Evolutionary conservation across 2,329 filamentous ascomycete genomes (phyloP).

Genomic region (Calonectria honghensis): DNA sequence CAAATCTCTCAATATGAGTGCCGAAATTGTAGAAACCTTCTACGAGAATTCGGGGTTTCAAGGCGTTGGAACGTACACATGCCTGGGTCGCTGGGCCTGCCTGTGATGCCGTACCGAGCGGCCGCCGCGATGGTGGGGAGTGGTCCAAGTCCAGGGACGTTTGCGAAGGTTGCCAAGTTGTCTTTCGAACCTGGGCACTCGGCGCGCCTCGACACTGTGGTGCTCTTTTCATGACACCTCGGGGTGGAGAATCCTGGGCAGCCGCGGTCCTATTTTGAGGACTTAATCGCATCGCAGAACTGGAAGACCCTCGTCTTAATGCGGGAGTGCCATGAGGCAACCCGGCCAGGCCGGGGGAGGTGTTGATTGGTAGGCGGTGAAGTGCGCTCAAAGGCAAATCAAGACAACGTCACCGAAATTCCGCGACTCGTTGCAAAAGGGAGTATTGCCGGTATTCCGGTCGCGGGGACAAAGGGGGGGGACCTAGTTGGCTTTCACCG

Average conservation of each 20-base stretch:
- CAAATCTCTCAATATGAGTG: conserved; percentile 9
- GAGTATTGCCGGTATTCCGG: neutral
- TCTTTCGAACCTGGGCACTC: neutral
- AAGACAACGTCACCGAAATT: neutral
- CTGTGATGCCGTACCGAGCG: neutral
- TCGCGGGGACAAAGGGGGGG: neutral
- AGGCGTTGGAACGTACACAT: neutral
- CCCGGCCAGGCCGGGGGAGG: conserved; percentile 1
- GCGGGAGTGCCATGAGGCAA: neutral
- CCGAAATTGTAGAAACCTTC: conserved; percentile 26
- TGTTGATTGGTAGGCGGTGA: conserved; percentile 1
- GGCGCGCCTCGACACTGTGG: neutral
- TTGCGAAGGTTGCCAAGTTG: neutral
- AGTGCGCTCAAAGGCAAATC: neutral
- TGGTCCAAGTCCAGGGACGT: neutral
- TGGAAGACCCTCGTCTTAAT: neutral
- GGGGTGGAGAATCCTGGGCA: neutral
- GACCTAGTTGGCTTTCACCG: neutral
- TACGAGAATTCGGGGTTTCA: neutral
- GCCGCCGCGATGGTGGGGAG: neutral
- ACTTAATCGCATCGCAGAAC: neutral
- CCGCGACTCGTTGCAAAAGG: neutral
- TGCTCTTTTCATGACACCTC: neutral
- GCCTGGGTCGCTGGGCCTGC: neutral
- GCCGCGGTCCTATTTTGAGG: conserved; percentile 1